Percentiles rank a stretch among this genome's conserved stretches.
phyloP scores from a whole-genome alignment of 2,329 filamentous ascomycete species.

The Sclerotiophoma versabilis region DNA sequence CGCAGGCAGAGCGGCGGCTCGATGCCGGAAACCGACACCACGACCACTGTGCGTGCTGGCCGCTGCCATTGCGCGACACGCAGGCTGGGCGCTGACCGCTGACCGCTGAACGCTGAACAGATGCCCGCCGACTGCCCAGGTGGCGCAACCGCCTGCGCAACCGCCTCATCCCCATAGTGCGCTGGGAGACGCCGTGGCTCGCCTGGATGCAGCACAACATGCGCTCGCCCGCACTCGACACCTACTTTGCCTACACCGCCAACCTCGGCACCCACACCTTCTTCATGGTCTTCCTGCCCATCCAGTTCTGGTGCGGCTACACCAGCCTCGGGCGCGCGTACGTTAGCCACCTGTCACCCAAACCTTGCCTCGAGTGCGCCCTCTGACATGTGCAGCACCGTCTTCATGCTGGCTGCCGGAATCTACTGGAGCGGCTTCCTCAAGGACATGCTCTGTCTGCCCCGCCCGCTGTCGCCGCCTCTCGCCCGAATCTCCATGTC shows the following conservation, averaged over 20 bases:
- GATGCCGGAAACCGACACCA: conserved; percentile 83
- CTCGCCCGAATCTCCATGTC: conserved; percentile 97
- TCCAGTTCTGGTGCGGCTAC: conserved; percentile 96
- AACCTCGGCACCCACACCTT: conserved; percentile 98
- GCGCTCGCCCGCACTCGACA: conserved; percentile 85
- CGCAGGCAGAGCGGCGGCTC: conserved; percentile 37
- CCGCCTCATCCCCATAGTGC: conserved; percentile 80
- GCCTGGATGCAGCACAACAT: conserved; percentile 82
- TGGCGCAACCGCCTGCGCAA: conserved; percentile 91
- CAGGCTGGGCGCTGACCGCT: no score
- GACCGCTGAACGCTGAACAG: conserved; percentile 58
- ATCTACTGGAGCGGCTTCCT: conserved; percentile 81
- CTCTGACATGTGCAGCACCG: conserved; percentile 43
- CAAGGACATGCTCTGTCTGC: conserved; percentile 92
- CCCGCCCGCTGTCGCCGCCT: conserved; percentile 88
- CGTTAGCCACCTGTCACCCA: conserved; percentile 45
- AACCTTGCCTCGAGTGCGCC: conserved; percentile 7
- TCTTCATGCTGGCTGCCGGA: conserved; percentile 70
- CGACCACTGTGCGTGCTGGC: conserved; percentile 60
- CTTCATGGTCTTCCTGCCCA: conserved; percentile 94
- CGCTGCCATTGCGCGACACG: conserved; percentile 17
- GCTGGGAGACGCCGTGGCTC: conserved; percentile 95
- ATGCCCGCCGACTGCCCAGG: conserved; percentile 79
- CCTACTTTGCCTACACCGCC: conserved; percentile 95
- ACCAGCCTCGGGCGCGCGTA: conserved; percentile 86